phyloP scores from a whole-genome alignment of 257 asterid species.

The Solanum appendiculatum region DNA sequence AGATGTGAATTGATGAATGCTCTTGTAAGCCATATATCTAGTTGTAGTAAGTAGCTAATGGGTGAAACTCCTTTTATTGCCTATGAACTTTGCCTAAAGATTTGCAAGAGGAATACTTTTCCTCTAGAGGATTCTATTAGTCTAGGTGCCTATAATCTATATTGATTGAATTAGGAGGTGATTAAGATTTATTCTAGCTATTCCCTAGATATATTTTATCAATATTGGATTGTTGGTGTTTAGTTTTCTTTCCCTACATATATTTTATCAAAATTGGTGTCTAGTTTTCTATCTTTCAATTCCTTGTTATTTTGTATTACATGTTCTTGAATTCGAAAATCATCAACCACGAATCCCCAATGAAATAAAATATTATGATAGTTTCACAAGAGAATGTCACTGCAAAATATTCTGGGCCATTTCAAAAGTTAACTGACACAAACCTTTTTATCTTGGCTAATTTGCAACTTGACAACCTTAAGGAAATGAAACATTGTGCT shows the following conservation, averaged over 20 bases:
- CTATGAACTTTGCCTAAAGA: neutral
- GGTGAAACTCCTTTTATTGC: neutral
- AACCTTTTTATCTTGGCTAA: neutral
- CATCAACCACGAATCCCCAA: neutral
- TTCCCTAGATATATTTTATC: neutral
- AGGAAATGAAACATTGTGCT: neutral
- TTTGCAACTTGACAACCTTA: neutral
- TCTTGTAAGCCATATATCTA: neutral
- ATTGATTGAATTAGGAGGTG: neutral
- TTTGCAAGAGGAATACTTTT: neutral
- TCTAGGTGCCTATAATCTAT: neutral
- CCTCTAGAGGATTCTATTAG: neutral
- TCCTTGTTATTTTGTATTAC: neutral
- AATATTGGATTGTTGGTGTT: too few species aligned
- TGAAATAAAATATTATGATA: neutral
- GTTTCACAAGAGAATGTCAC: neutral
- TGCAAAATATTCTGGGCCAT: too few species aligned
- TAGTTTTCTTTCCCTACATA: too few species aligned
- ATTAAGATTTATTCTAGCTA: neutral
- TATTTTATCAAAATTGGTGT: neutral
- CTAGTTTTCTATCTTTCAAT: neutral
- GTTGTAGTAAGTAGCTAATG: neutral
- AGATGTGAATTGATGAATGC: neutral
- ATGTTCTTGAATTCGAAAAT: neutral
- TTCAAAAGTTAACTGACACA: neutral